Evolutionary conservation across 192 early-diverging fungal species (phyloP), one percentile per base, ranked within the genome.

Genomic region (Podila epigama): DNA sequence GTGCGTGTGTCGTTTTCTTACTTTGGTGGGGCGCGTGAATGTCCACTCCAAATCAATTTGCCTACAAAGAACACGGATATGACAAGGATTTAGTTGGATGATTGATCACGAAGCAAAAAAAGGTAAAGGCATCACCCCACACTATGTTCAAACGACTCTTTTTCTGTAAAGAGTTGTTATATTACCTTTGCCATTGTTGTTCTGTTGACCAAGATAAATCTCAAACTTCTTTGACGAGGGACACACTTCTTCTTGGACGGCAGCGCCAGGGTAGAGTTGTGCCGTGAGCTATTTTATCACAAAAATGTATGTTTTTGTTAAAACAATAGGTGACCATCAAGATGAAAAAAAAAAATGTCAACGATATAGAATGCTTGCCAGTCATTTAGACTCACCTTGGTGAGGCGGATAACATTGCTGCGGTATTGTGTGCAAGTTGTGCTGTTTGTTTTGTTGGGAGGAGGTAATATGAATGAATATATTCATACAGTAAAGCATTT

Each of bases 1-100:
- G n/a, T n/a, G n/a, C n/a, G n/a, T n/a, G n/a, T n/a, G n/a, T n/a
- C 36, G 57, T 58, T 11, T 37, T 37, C 69, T 41, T 66, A 72
- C 70, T 72, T 72, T 32, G 72, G 65, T 53, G 65, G 65, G 4
- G 65, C 72, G 50, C 60, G 71, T 32, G 71, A 63, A 51, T 66
- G 59, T 27, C 71, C 71, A 51, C 71, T 75, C 71, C 71, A 75
- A 35, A 75, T 67, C 39, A 75, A 31, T 27, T 67, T 75, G 51
- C 66, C 69, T 71, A 70, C 28, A 5, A 29, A 37, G 33, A 0
- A 12, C 57, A 31, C 44, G 15, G 7, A 5, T 35, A 33, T 39
- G 52, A 2, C 28, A 18, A 33, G 11, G 7, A 25, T 20, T 51
- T 31, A 0, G 31, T n/a, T 1, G 29, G 4, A 27, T 36, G 20